Evolutionary conservation across 176 grass and related monocot genomes (phyloP), one percentile per base, ranked within the genome.

Genomic region (Cenchrus purpureus): DNA sequence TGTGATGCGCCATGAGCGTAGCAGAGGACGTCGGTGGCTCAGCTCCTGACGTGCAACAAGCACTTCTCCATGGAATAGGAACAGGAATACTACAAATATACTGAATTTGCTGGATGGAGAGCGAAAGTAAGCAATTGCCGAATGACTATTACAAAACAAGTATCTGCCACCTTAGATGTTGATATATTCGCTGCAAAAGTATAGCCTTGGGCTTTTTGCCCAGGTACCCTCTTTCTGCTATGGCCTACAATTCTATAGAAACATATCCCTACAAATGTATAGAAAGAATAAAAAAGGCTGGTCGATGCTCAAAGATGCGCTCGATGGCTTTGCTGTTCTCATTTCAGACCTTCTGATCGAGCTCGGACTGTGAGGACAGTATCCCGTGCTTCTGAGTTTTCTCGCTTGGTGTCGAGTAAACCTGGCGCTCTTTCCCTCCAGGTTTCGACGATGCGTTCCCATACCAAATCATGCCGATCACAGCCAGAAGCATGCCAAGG

Each of bases 381-480:
- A 80, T 65, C 15, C 77, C 77, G 16, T 80, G 77, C 77, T 80
- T 80, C 77, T 80, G 77, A 19, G 61, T 80, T 67, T 80, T 80
- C 61, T 80, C 77, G 5, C 22, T 80, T 10, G 77, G 77, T 20
- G 77, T 77, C 12, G 65, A 58, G 83, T 83, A 79, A 68, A 73
- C 69, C 48, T 72, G 68, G 14, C 87, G 83, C 64, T 92, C 91
- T 82, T 92, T 92, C 16, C 91, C 91, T 20, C 91, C 91, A 2
- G 91, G 87, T 77, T 92, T 92, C 6, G 91, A 77, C 4, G 91
- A 92, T 11, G 91, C 91, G 45, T 89, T 92, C 17, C 91, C 87
- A 11, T 92, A 92, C 91, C 91, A 92, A 17, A 92, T 72, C 91
- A 92, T 92, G 57, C 91, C 91, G 1, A 89, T 17, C 13, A 92